These are phyloP conservation scores for Lecanoromycetidae sp. DNA, from an alignment of 2,329 filamentous ascomycete genomes.

Conservation along the genomic window DNA sequence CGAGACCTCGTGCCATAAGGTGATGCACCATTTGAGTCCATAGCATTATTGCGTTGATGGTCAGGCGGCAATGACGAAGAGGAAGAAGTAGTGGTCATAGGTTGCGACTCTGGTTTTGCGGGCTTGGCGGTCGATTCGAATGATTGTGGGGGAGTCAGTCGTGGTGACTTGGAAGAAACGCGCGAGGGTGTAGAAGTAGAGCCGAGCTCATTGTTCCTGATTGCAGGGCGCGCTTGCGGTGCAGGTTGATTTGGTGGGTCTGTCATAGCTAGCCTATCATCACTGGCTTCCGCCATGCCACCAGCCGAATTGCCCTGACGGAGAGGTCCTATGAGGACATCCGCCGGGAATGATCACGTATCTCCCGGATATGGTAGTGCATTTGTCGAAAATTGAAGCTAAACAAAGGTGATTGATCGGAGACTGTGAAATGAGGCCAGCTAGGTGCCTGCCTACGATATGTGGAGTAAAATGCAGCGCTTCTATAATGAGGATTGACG, in stretches of 20 bases:
- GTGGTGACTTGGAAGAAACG: slow-evolving; percentile 16
- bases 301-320: slow-evolving; percentile 13
- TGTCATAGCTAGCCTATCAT: slow-evolving; percentile 10
- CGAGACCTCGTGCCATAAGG: slow-evolving; percentile 89
- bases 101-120: slow-evolving; percentile 28
- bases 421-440: neutral
- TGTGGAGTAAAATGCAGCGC: slow-evolving; percentile 5
- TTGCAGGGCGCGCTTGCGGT: slow-evolving; percentile 14
- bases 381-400: slow-evolving; percentile 4
- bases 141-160: slow-evolving; percentile 17
- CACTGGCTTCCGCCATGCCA: slow-evolving; percentile 16
- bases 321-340: slow-evolving; percentile 11
- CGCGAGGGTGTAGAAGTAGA: slow-evolving; percentile 16
- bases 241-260: slow-evolving; percentile 15
- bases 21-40: slow-evolving; percentile 24
- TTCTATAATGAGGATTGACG: slow-evolving; percentile 5
- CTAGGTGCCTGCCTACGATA: neutral
- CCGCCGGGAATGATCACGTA: neutral
- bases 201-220: slow-evolving; percentile 13
- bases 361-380: neutral
- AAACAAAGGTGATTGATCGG: neutral
- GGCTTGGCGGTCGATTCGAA: slow-evolving; percentile 23
- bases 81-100: slow-evolving; percentile 33
- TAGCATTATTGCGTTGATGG: slow-evolving; percentile 19
- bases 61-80: slow-evolving; percentile 23